Evolutionary conservation across 78 protist species (phyloP), one percentile per base, ranked within the genome.

Genomic region (Dictyostelium brefeldianum): DNA sequence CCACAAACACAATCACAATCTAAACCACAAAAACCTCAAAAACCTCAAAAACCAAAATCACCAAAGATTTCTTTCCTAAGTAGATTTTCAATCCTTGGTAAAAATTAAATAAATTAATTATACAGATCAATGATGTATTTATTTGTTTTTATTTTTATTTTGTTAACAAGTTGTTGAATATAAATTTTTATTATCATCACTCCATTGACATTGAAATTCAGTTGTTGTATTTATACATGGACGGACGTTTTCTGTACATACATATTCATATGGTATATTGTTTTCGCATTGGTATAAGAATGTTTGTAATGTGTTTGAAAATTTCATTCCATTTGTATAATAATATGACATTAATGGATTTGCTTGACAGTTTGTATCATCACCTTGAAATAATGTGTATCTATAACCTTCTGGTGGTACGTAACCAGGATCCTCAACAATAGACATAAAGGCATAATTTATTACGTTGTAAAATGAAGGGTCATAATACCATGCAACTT

Each of bases 361-460:
- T 10, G 57, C 89, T 27, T 81, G 75, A 25, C 89, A 81, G 6
- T 48, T 25, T 5, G 59, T 50, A 47, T 81, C 89, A 14, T 18
- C 18, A 3, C 3, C 10, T 59, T 36, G 36, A 14, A n/a, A 80
- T 15, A 50, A 1, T 11, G 89, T 81, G 20, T 81, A 50, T 9
- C 89, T 15, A 25, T 64, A 81, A 1, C 89, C 89, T 18, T 81
- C 53, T 48, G 25, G 41, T 0, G 51, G 75, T 12, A 65, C 17
- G 20, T 81, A 81, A 14, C 89, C 89, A 9, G 89, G 89, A 65
- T 81, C 69, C 11, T 15, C 78, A 7, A 81, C 89, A 27, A 81
- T 69, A 5, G 54, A 29, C 69, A 59, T 56, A 10, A 47, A 41
- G 3, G 89, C 89, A 81, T 59, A 65, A 25, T 81, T 48, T 4